phyloP scores from a whole-genome alignment of 768 basidiomycete species.

The Boletellus emodensis region DNA sequence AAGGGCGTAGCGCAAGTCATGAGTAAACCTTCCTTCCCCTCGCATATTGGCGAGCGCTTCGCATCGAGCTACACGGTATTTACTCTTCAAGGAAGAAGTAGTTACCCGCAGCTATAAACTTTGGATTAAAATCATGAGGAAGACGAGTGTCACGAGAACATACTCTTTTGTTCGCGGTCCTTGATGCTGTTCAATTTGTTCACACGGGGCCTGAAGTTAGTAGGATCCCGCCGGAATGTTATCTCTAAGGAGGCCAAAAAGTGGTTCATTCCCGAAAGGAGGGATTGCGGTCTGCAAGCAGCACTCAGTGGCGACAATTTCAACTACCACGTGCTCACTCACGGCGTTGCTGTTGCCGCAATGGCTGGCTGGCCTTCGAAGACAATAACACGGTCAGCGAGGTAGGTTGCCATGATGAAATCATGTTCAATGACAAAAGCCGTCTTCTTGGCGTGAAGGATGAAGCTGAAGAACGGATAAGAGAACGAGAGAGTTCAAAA shows the following conservation, averaged over 20 bases:
- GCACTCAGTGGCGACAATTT: neutral
- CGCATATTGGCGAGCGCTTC: neutral
- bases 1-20: slow-evolving; percentile 1
- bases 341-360: slow-evolving; percentile 88
- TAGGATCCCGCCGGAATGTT: slow-evolving; percentile 97
- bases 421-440: slow-evolving; percentile 99
- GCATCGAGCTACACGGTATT: slow-evolving; percentile 2
- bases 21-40: slow-evolving; percentile 14
- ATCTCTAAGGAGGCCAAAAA: slow-evolving; percentile 95
- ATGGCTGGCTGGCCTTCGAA: slow-evolving; percentile 87
- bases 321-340: slow-evolving; percentile 29
- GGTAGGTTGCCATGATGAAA: slow-evolving; percentile 99
- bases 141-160: slow-evolving; percentile 17
- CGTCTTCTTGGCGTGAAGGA: slow-evolving; percentile 94
- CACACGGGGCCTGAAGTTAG: slow-evolving; percentile 85
- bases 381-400: slow-evolving; percentile 95
- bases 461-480: slow-evolving; percentile 52
- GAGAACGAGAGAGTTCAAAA: neutral
- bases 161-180: slow-evolving; percentile 84
- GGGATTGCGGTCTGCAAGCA: slow-evolving; percentile 74
- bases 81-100: slow-evolving; percentile 93
- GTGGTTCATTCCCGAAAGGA: slow-evolving; percentile 96
- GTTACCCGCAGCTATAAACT: slow-evolving; percentile 62
- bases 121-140: slow-evolving; percentile 5
- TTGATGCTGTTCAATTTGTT: slow-evolving; percentile 84